These are phyloP conservation scores for Cinnamomum chago DNA, from an alignment of 164 flowering plant species.

Conservation along the genomic window DNA sequence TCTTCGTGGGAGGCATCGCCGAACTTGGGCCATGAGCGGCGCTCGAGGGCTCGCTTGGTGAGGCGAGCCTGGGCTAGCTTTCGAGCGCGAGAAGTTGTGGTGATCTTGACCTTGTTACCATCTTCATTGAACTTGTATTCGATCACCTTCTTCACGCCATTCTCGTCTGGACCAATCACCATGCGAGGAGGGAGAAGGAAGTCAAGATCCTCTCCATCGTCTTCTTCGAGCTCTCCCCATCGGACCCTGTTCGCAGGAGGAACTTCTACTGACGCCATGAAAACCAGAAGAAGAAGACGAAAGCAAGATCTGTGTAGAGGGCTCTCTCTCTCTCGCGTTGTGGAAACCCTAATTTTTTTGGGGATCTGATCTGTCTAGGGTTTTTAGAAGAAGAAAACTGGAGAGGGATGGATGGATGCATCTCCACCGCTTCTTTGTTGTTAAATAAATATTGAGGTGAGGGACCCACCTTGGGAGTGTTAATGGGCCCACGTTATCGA, in stretches of 20 bases:
- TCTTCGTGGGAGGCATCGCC: constrained; percentile 81
- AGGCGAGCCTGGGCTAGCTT: constrained; percentile 74
- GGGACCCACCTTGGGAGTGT: no score
- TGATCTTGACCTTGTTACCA: constrained; percentile 69
- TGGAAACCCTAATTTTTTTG: no score
- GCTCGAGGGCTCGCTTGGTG: constrained; percentile 71
- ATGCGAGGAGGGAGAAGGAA: constrained; percentile 66
- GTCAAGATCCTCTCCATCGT: constrained; percentile 70
- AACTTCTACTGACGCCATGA: neutral
- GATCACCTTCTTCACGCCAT: constrained; percentile 66
- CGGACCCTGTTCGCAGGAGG: constrained; percentile 13
- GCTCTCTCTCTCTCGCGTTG: no score
- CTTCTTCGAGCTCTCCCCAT: constrained; percentile 54
- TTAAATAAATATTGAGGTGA: no score
- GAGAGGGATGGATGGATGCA: no score
- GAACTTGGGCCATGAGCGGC: constrained; percentile 77
- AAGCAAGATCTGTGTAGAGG: no score
- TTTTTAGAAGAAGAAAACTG: no score
- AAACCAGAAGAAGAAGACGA: neutral
- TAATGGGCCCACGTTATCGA: no score
- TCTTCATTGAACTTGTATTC: constrained; percentile 78
- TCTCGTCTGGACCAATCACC: constrained; percentile 74
- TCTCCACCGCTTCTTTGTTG: no score
- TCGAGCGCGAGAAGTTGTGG: constrained; percentile 62
- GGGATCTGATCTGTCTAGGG: no score